A percentile compares a stretch with the other conserved stretches of the same genome.
Evolutionary conservation across 2,329 filamentous ascomycete species (phyloP).

Genomic region (Hypocrella siamensis): DNA sequence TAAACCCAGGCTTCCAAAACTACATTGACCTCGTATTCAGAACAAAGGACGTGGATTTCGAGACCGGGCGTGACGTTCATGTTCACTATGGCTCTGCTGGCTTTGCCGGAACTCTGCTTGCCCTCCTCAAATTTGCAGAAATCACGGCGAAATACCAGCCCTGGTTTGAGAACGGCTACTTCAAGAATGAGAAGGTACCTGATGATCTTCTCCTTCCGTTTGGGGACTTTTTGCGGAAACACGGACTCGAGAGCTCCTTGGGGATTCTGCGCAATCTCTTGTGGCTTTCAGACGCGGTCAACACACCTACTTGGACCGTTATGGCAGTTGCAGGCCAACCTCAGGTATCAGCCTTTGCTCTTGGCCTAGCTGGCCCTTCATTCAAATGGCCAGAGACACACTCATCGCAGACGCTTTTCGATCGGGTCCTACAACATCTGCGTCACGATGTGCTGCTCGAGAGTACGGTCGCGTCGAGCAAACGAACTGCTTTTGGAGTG

Average conservation of each 20-base stretch:
- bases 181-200: neutral
- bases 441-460: neutral
- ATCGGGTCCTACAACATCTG: neutral
- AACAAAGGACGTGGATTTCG: slow-evolving; percentile 1
- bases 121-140: neutral
- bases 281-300: neutral
- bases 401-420: slow-evolving; percentile 1
- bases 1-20: neutral
- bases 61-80: neutral
- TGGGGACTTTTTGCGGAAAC: neutral
- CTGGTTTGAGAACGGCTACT: slow-evolving; percentile 1
- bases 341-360: slow-evolving; percentile 1
- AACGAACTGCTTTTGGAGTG: neutral
- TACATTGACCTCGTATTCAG: neutral
- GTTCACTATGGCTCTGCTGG: neutral
- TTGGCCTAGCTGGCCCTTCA: neutral
- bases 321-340: neutral
- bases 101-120: neutral
- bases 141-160: neutral
- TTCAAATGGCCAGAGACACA: slow-evolving; percentile 2
- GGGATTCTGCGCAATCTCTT: slow-evolving; percentile 1
- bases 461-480: neutral
- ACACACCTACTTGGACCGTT: slow-evolving; percentile 1
- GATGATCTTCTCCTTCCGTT: slow-evolving; percentile 1
- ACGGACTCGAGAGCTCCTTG: neutral